phyloP scores from a whole-genome alignment of 2,329 filamentous ascomycete species.

The Xylariaceae sp. region DNA sequence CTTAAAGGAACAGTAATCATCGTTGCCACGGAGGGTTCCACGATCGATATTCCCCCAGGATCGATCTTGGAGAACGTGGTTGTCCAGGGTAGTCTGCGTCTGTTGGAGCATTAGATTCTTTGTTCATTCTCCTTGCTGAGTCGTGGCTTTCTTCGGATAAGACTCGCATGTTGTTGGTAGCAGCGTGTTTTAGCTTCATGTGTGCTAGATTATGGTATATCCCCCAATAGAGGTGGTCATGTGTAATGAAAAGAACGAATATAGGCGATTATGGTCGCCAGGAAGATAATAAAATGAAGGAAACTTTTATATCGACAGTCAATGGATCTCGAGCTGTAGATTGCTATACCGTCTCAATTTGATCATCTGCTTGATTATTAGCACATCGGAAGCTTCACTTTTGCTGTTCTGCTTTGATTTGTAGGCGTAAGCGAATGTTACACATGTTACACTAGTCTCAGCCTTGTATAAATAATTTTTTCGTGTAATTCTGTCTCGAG shows the following conservation, averaged over 20 bases:
- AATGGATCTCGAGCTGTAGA: neutral
- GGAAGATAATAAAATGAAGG: constrained; percentile 18
- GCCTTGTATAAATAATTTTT: too few species aligned
- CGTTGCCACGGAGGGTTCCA: constrained; percentile 95
- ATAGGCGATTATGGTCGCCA: constrained; percentile 12
- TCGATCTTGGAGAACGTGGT: constrained; percentile 99
- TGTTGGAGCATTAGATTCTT: constrained; percentile 66
- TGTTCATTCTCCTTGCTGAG: constrained; percentile 8
- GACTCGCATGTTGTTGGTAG: constrained; percentile 8
- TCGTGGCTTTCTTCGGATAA: neutral
- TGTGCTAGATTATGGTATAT: constrained; percentile 26
- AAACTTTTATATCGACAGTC: neutral
- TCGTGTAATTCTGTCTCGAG: too few species aligned
- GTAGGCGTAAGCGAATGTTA: too few species aligned
- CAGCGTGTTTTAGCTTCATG: constrained; percentile 8
- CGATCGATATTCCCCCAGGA: constrained; percentile 95
- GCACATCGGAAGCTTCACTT: too few species aligned
- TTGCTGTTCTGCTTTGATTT: too few species aligned
- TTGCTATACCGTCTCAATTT: neutral
- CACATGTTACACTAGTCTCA: too few species aligned
- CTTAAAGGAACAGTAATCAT: constrained; percentile 99
- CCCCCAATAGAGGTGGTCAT: constrained; percentile 28
- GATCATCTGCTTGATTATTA: neutral
- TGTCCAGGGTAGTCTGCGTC: constrained; percentile 90
- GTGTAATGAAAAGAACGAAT: constrained; percentile 25